Percentiles rank a stretch among this genome's conserved stretches.
Evolutionary conservation across 805 yeast species (phyloP).

Genomic region (Komagataella kurtzmanii): DNA sequence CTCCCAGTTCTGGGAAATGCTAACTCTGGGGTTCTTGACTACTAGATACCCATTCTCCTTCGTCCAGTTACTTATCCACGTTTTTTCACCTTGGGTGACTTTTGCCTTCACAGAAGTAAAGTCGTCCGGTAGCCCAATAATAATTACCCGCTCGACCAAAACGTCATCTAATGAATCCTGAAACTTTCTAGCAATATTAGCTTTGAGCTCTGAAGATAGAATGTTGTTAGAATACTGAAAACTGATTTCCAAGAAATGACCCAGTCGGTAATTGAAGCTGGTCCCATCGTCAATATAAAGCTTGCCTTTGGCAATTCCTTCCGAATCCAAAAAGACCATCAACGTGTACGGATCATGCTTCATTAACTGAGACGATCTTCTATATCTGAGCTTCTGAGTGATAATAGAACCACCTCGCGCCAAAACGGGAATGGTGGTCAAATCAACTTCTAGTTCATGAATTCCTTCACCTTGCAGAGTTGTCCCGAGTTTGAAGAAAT

Average conservation of each 20-base stretch:
- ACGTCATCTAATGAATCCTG: constrained; percentile 17
- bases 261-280: constrained; percentile 39
- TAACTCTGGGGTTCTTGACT: constrained; percentile 38
- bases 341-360: constrained; percentile 69
- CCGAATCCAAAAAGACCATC: constrained; percentile 38
- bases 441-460: constrained; percentile 25
- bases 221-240: constrained; percentile 24
- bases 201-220: constrained; percentile 15
- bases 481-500: constrained; percentile 18
- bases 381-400: constrained; percentile 53
- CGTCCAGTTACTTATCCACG: constrained; percentile 13
- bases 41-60: constrained; percentile 6
- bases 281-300: constrained; percentile 83
- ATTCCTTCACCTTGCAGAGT: constrained; percentile 25
- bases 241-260: constrained; percentile 31
- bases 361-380: constrained; percentile 74
- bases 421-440: constrained; percentile 57
- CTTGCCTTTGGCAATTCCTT: constrained; percentile 31
- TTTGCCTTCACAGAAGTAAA: constrained; percentile 22
- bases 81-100: constrained; percentile 8
- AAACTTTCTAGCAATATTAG: constrained; percentile 7
- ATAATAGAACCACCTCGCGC: constrained; percentile 72
- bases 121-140: constrained; percentile 22
- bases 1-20: constrained; percentile 11
- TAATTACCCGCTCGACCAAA: constrained; percentile 39